Percentiles rank a stretch among this genome's conserved stretches.
phyloP scores from a whole-genome alignment of 768 basidiomycete species.

The Termitomyces sp. region DNA sequence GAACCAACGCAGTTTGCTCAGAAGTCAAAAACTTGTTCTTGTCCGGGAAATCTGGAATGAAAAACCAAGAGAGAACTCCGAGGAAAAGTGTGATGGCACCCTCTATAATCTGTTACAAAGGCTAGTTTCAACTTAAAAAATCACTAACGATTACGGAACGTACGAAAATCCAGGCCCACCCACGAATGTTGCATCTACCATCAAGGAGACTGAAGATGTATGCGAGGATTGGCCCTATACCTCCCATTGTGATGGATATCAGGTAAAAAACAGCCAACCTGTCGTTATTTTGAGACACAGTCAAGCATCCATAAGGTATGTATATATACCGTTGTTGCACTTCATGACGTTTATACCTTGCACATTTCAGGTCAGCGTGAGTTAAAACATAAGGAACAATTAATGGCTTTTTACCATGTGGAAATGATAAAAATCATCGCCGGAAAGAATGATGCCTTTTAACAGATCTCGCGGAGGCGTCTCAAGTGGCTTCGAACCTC shows the following conservation, averaged over 20 bases:
- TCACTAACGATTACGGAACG: slow-evolving; percentile 5
- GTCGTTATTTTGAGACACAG: slow-evolving; percentile 1
- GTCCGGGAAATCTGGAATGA: slow-evolving; percentile 42
- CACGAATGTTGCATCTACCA: slow-evolving; percentile 32
- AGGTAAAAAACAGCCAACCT: slow-evolving; percentile 37
- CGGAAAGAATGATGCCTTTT: slow-evolving; percentile 40
- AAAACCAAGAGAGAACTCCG: slow-evolving; percentile 34
- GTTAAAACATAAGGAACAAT: background rate
- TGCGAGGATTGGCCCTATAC: slow-evolving; percentile 38
- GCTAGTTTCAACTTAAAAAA: background rate
- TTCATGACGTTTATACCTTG: slow-evolving; percentile 42
- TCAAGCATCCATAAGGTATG: background rate
- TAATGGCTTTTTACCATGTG: slow-evolving; percentile 32
- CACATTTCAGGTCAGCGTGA: slow-evolving; percentile 2
- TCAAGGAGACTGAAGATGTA: slow-evolving; percentile 35
- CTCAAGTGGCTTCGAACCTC: background rate
- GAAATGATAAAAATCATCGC: slow-evolving; percentile 41
- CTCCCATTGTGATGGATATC: slow-evolving; percentile 33
- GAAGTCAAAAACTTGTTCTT: slow-evolving; percentile 38
- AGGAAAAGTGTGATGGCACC: slow-evolving; percentile 37
- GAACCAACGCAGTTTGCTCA: slow-evolving; percentile 36
- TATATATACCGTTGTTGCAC: slow-evolving; percentile 34
- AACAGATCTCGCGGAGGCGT: background rate
- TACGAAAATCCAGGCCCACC: slow-evolving; percentile 50
- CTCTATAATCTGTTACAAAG: slow-evolving; percentile 33